Evolutionary conservation across 768 basidiomycete species (phyloP), one percentile per base, ranked within the genome.

Genomic region (Pleurotus eryngii): DNA sequence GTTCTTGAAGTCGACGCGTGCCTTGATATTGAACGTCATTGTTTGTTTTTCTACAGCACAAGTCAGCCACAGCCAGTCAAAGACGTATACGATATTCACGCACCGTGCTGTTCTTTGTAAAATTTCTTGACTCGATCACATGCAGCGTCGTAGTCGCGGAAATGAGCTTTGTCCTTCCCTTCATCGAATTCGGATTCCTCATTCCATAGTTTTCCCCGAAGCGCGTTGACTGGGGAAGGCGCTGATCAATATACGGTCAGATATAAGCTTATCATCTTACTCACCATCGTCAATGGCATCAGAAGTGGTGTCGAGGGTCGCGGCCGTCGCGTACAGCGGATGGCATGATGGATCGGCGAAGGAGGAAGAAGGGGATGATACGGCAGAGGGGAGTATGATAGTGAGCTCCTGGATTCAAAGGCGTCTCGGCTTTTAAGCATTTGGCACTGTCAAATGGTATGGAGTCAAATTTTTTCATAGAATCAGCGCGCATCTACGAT

Each of bases 41-140:
- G 93, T 95, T 70, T 95, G 93, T 64, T 94, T 95, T 67, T 86
- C 90, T 92, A 67, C 40, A 42, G 46, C 6, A 22, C 7, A 24
- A 43, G 12, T 57, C 57, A 5, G 49, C 43, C 26, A 20, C 7
- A 12, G 26, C 27, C 15, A 17, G 6, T 17, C 26, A 12, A 27
- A 43, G 26, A 15, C 20, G 35, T 18, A 40, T 12, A 9, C 12
- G 14, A 35, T 11, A 12, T 9, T 12, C 8, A 61, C 70, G 1
- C 22, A 89, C 89, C 86, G 58, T 91, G 89, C 63, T 91, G 89
- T 64, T 89, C 87, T 61, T 81, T 83, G 71, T 91, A 91, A 64
- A 90, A 90, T 3, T 74, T 72, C 72, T 86, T 89, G 69, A 91
- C 89, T 54, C 87, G 85, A 55, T 89, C 86, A 64, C 89, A 90